Evolutionary conservation across 345 rosid genomes (phyloP), one percentile per base, ranked within the genome.

Genomic region (Euphorbia pulcherrima): DNA sequence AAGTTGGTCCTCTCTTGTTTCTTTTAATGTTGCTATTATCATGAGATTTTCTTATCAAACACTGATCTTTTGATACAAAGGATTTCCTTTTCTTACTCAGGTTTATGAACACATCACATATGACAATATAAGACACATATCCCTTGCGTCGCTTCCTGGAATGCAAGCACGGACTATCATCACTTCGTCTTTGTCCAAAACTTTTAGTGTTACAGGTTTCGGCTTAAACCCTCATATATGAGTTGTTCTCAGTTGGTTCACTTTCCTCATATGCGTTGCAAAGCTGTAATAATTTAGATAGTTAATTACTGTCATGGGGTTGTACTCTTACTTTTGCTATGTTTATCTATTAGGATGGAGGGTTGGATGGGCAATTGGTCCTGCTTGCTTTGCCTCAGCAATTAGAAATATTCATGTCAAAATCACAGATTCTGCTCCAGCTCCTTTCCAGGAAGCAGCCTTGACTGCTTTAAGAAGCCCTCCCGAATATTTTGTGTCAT

Each of bases 311-410:
- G 40, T 53, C 60, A 62, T 62, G 33, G 50, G 26, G 67, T 64
- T 54, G 48, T 67, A 2, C 64, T 37, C 61, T 65, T 66, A 29
- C 44, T n/a, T 17, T 33, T 53, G 29, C 41, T 56, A 5, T 73
- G 66, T 37, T n/a, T 68, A 28, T 73, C 59, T 62, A 53, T 65
- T 68, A 86, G 88, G 85, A 69, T 84, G 87, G 87, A 84, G 84
- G 62, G 65, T 87, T 24, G 88, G 91, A 60, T 84, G 91, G 88
- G 88, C 86, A 44, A 81, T 87, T 66, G 91, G 83, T 78, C 86
- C 85, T 28, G 74, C 84, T 24, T 46, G 28, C 74, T 67, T 80
- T 29, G 82, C 86, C 40, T 78, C 78, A 28, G 82, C 86, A 60
- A 78, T 81, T 52, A 79, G 73, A 72, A 84, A 80, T 79, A 86